Percentiles rank a stretch among this genome's conserved stretches.
Conservation (phyloP, 2,329 filamentous ascomycete species). For the Epichloe sp. region DNA sequence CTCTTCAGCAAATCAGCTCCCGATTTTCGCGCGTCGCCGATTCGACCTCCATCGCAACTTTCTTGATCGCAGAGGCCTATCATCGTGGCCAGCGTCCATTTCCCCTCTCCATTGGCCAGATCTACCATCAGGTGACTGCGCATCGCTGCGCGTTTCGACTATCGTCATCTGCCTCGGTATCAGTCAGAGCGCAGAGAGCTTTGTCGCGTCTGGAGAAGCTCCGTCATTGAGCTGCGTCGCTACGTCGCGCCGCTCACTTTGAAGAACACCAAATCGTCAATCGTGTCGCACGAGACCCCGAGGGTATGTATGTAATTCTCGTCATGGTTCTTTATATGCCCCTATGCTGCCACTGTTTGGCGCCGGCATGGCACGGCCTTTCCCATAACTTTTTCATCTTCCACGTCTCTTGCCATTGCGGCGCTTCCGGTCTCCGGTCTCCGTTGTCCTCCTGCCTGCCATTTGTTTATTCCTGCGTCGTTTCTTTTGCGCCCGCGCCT, state of each 20-base stretch:
- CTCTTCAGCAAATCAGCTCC: constrained; percentile 38
- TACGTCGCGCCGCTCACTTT: constrained; percentile 7
- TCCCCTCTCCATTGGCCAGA: constrained; percentile 34
- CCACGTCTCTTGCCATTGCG: neutral
- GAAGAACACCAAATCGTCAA: constrained; percentile 1
- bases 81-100: constrained; percentile 30
- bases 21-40: constrained; percentile 20
- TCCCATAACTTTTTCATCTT: neutral
- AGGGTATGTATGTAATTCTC: constrained; percentile 2
- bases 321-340: neutral
- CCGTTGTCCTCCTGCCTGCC: neutral
- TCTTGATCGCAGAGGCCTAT: constrained; percentile 37
- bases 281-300: constrained; percentile 1
- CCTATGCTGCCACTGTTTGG: neutral
- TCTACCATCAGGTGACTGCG: constrained; percentile 38
- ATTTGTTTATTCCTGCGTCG: neutral
- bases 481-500: neutral
- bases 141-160: constrained; percentile 6
- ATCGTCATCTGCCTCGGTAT: constrained; percentile 13
- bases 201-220: constrained; percentile 6
- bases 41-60: constrained; percentile 21
- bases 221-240: constrained; percentile 7
- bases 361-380: neutral
- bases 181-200: constrained; percentile 12
- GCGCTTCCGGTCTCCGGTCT: neutral